Evolutionary conservation across 2,329 filamentous ascomycete species (phyloP).

Genomic region (Pseudogymnoascus sp.): DNA sequence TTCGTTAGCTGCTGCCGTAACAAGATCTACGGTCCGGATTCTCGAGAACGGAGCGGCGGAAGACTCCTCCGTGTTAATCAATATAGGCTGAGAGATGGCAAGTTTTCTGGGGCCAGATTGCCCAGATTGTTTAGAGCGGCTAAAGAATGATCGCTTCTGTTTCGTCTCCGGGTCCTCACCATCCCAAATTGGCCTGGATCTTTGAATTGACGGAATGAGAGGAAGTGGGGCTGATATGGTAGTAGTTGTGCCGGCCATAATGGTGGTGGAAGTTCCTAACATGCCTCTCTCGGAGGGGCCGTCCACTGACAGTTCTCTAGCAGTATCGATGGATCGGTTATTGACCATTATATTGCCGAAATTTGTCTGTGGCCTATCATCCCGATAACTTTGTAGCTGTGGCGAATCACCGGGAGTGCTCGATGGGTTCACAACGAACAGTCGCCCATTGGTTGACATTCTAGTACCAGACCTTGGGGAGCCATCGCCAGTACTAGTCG

Average conservation of each 20-base stretch:
- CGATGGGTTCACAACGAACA: constrained; percentile 28
- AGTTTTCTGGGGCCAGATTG: constrained; percentile 23
- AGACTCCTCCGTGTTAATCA: constrained; percentile 12
- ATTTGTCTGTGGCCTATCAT: not conserved
- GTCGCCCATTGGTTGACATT: constrained; percentile 20
- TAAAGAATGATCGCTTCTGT: constrained; percentile 23
- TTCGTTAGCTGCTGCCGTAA: constrained; percentile 26
- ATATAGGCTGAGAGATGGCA: constrained; percentile 26
- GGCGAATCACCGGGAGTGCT: constrained; percentile 21
- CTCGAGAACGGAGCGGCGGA: constrained; percentile 20
- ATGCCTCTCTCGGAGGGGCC: not conserved
- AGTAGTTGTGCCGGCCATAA: not conserved
- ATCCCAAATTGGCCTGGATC: constrained; percentile 8
- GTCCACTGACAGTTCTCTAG: not conserved
- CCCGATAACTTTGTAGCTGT: not conserved
- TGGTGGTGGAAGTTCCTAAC: not conserved
- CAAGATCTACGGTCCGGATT: constrained; percentile 28
- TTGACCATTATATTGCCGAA: constrained; percentile 4
- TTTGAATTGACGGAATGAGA: constrained; percentile 12
- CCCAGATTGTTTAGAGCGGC: constrained; percentile 17
- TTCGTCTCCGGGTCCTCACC: not conserved
- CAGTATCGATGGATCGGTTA: not conserved
- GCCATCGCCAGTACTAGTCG: constrained; percentile 20
- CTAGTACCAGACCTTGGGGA: constrained; percentile 21
- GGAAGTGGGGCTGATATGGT: not conserved